Percentiles rank a stretch among this genome's conserved stretches.
These are phyloP conservation scores for Ceratocystis papillata DNA, from an alignment of 2,329 filamentous ascomycete genomes.

Conservation along the genomic window DNA sequence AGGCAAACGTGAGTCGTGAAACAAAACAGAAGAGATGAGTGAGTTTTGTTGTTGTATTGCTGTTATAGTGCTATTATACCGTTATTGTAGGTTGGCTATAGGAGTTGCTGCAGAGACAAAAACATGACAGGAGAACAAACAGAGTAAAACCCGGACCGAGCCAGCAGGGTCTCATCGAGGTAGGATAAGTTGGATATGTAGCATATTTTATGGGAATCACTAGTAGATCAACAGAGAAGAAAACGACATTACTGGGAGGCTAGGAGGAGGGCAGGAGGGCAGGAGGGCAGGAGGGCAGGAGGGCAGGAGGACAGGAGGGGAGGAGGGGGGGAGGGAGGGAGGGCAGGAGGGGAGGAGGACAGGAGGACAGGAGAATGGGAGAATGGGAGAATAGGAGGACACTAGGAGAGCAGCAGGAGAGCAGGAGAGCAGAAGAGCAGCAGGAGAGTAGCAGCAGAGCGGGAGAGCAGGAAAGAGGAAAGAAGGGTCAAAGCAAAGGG, in stretches of 20 bases:
- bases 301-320: too few species aligned
- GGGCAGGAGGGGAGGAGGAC: too few species aligned
- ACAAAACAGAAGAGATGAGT: background rate
- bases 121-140: background rate
- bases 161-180: background rate
- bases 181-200: background rate
- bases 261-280: background rate
- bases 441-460: background rate
- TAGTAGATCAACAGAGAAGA: background rate
- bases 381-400: background rate
- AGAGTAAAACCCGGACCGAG: background rate
- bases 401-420: background rate
- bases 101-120: too few species aligned
- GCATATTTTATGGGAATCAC: background rate
- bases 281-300: too few species aligned
- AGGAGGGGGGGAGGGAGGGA: too few species aligned
- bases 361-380: background rate
- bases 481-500: background rate
- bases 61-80: too few species aligned
- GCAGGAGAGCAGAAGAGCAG: background rate
- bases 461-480: background rate
- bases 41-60: background rate
- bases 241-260: background rate
- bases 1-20: background rate
- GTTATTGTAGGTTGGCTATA: too few species aligned